Evolutionary conservation across 2,329 filamentous ascomycete species (phyloP), one percentile per base, ranked within the genome.

Genomic region (Alternaria triticina): DNA sequence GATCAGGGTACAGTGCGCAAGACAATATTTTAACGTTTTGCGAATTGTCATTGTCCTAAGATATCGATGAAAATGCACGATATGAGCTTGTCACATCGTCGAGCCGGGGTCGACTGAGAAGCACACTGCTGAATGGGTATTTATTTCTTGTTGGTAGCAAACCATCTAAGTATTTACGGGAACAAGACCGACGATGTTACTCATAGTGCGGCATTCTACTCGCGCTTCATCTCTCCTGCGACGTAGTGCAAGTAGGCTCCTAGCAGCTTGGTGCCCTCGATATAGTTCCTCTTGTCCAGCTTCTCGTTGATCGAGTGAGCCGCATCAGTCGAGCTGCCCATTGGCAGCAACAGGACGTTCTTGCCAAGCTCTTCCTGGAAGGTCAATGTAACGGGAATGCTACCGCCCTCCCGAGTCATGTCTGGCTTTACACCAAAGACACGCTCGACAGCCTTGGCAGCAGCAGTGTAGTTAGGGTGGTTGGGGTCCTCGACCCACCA

Each of bases 261-360:
- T 61, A 99, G 83, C 67, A 99, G 83, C 88, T 99, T 99, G 74
- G 92, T 97, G 52, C 96, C 96, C 85, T 99, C 94, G 76, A 99
- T 97, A 81, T 99, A 99, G 83, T 99, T 99, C 78, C 88, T 89
- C 87, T 92, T 94, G 82, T 99, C 96, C 61, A 99, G 86, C 87
- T 97, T 97, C 88, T 98, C 96, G 81, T 99, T 99, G 82, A 97
- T 96, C 33, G 93, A 97, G 83, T 99, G 96, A 8, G 96, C 96
- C 45, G 92, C 94, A 80, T 98, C 96, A 1, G 95, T 99, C 46
- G 92, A 96, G 85, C 92, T 97, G 49, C 96, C 96, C 96, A 99
- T 98, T 30, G 96, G 96, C 71, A 99, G 83, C 70, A 99, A 85
- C 61, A 99, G 84, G 45, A 98, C 95, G 77, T 98, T 99, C 90